Percentiles rank a stretch among this genome's conserved stretches.
Conservation (phyloP, 495 filamentous ascomycete species). For the Usnea hakonensis region DNA sequence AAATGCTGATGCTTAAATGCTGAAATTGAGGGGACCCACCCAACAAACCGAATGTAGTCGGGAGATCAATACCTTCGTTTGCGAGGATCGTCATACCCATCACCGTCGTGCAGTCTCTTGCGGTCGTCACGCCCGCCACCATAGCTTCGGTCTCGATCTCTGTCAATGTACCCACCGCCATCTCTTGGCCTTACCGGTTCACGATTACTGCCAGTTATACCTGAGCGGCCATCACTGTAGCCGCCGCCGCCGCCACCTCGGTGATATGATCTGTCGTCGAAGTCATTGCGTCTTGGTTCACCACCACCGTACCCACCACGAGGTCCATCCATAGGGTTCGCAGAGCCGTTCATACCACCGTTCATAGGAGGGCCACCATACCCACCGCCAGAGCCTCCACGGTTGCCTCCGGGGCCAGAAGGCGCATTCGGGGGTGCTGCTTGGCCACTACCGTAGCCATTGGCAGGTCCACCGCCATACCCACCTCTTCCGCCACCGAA, state of each 20-base stretch:
- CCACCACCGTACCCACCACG: conserved; percentile 35
- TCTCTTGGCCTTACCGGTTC: conserved; percentile 47
- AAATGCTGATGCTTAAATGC: conserved; percentile 33
- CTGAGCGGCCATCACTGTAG: conserved; percentile 32
- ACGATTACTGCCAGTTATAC: conserved; percentile 46
- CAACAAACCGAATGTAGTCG: conserved; percentile 35
- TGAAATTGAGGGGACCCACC: conserved; percentile 38
- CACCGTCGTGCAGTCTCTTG: conserved; percentile 33
- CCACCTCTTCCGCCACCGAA: conserved; percentile 46
- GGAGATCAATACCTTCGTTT: conserved; percentile 61
- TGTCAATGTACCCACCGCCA: conserved; percentile 44
- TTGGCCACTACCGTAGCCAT: conserved; percentile 34
- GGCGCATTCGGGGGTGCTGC: conserved; percentile 68
- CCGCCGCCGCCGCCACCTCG: conserved; percentile 29
- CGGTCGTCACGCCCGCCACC: conserved; percentile 30
- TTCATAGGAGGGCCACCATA: conserved; percentile 32
- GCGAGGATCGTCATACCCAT: conserved; percentile 68
- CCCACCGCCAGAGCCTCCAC: conserved; percentile 41
- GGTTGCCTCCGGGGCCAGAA: conserved; percentile 61
- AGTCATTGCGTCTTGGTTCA: conserved; percentile 33
- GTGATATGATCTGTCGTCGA: conserved; percentile 29
- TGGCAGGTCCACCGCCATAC: conserved; percentile 39
- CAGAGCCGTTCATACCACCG: conserved; percentile 27
- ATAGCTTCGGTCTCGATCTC: conserved; percentile 33
- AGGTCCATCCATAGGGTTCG: conserved; percentile 18